These are phyloP conservation scores for Leccinum cinnamomeum DNA, from an alignment of 1,284 basidiomycete genomes.

Conservation along the genomic window DNA sequence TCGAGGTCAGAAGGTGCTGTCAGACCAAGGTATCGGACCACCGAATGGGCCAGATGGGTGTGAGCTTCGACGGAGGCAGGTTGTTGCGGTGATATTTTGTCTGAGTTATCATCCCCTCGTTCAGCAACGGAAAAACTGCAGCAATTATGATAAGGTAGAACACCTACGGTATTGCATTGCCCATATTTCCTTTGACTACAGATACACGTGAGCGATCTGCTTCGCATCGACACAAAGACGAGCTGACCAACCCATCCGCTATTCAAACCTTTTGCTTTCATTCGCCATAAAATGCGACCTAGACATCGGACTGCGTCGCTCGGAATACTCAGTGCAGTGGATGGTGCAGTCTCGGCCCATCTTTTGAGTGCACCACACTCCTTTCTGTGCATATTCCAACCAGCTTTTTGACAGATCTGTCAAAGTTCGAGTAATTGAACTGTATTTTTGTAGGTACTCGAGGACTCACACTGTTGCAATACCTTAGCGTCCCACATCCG, in stretches of 20 bases:
- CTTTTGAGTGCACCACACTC: conserved; percentile 73
- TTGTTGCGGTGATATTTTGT: conserved; percentile 39
- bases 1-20: conserved; percentile 57
- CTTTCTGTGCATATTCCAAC: conserved; percentile 75
- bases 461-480: conserved; percentile 65
- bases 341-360: conserved; percentile 54
- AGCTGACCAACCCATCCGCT: conserved; percentile 58
- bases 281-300: conserved; percentile 72
- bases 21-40: conserved; percentile 66
- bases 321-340: conserved; percentile 51
- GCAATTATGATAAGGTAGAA: not conserved
- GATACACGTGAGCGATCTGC: not conserved
- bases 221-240: not conserved
- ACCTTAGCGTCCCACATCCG: conserved; percentile 60
- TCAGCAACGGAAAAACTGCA: not conserved
- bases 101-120: conserved; percentile 42
- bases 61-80: conserved; percentile 53
- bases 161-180: conserved; percentile 75
- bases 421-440: not conserved
- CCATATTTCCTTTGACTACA: conserved; percentile 64
- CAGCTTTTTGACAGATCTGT: conserved; percentile 71
- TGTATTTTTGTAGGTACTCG: not conserved
- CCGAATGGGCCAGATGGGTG: conserved; percentile 66
- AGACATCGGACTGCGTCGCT: conserved; percentile 75
- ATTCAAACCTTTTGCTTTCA: conserved; percentile 52